phyloP scores from a whole-genome alignment of 2,329 filamentous ascomycete species.

The Aureobasidium sp. region DNA sequence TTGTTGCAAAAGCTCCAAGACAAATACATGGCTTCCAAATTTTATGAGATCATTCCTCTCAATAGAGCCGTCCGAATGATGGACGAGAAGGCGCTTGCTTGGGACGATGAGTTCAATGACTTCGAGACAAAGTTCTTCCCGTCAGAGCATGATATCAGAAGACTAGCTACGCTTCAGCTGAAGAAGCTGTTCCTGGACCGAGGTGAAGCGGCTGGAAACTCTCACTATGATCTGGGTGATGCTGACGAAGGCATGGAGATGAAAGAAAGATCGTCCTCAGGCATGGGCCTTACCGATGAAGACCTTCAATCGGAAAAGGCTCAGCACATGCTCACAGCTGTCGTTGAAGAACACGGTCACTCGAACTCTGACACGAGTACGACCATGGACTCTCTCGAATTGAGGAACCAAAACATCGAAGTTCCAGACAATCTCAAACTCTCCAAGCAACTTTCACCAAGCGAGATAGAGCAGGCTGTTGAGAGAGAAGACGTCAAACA shows the following conservation, averaged over 20 bases:
- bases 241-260: constrained; percentile 58
- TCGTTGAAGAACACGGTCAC: constrained; percentile 53
- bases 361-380: neutral
- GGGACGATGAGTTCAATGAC: constrained; percentile 83
- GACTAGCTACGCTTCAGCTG: constrained; percentile 83
- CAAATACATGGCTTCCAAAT: constrained; percentile 86
- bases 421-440: constrained; percentile 20
- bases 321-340: constrained; percentile 56
- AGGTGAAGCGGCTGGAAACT: constrained; percentile 58
- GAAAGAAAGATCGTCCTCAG: constrained; percentile 29
- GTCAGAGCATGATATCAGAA: constrained; percentile 89
- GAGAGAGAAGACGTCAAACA: constrained; percentile 52
- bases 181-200: constrained; percentile 90
- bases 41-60: constrained; percentile 93
- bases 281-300: constrained; percentile 39
- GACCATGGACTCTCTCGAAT: neutral
- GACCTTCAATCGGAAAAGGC: constrained; percentile 49
- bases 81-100: constrained; percentile 85
- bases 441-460: constrained; percentile 22
- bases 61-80: constrained; percentile 84
- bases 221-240: constrained; percentile 32
- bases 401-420: constrained; percentile 14
- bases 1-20: constrained; percentile 75
- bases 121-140: constrained; percentile 92
- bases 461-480: constrained; percentile 27